Conservation (phyloP, 768 basidiomycete species). For the Xerocomellus intermedius region DNA sequence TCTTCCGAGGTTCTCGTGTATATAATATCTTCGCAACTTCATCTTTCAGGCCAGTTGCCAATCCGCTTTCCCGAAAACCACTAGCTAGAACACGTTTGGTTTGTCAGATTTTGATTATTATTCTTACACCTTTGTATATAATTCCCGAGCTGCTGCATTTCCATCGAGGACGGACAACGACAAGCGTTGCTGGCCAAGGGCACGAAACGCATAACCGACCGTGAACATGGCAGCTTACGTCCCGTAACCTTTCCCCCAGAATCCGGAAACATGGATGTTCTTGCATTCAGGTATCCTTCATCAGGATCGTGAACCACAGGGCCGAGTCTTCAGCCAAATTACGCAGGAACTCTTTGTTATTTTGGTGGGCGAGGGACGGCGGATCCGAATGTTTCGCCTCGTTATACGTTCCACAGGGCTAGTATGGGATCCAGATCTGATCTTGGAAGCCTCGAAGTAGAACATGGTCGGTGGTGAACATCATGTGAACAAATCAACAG, state of each 20-base stretch:
- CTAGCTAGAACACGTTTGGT: too few relatives aligned
- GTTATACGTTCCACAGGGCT: conserved; percentile 25
- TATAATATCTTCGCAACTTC: conserved; percentile 33
- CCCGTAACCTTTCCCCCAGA: conserved; percentile 37
- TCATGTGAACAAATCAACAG: too few relatives aligned
- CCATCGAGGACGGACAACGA: conserved; percentile 34
- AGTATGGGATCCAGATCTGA: conserved; percentile 19
- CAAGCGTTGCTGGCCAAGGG: conserved; percentile 35
- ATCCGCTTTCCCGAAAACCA: conserved; percentile 8
- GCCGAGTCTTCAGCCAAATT: conserved; percentile 5
- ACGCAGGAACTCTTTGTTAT: conserved; percentile 13
- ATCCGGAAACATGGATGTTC: conserved; percentile 24
- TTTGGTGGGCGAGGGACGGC: conserved; percentile 20
- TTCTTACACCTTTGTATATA: conserved; percentile 39
- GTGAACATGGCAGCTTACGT: conserved; percentile 35
- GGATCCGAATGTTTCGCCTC: conserved; percentile 18
- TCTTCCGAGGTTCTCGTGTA: conserved; percentile 34
- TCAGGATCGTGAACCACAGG: too few relatives aligned
- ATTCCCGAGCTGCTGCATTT: conserved; percentile 32
- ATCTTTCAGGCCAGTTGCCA: conserved; percentile 17
- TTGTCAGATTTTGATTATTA: neutral
- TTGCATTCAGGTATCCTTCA: too few relatives aligned
- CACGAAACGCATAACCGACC: conserved; percentile 35
- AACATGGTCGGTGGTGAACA: conserved; percentile 29
- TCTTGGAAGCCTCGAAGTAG: conserved; percentile 24